phyloP scores from a whole-genome alignment of 768 basidiomycete species.

The Floccularia luteovirens region DNA sequence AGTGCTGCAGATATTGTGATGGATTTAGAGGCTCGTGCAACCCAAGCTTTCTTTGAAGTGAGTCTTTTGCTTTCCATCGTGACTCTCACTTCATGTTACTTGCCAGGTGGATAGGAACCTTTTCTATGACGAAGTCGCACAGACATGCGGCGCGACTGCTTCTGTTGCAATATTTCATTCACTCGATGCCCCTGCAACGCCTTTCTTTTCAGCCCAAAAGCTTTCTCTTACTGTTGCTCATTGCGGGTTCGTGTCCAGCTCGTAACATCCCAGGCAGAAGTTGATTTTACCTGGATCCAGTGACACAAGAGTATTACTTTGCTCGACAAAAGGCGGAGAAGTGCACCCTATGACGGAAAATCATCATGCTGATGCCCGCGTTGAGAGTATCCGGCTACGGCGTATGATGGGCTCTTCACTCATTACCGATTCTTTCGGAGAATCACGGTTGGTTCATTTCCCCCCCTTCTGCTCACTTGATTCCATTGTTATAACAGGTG shows the following conservation, averaged over 20 bases:
- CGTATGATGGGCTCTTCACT: slow-evolving; percentile 86
- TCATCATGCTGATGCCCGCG: slow-evolving; percentile 89
- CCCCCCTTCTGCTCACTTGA: neutral
- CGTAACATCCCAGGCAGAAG: neutral
- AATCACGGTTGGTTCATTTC: slow-evolving; percentile 56
- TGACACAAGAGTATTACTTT: slow-evolving; percentile 85
- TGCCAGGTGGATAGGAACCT: slow-evolving; percentile 68
- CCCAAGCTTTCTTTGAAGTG: slow-evolving; percentile 83
- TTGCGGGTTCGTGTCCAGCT: slow-evolving; percentile 58
- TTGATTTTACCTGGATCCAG: slow-evolving; percentile 26
- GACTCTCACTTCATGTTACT: slow-evolving; percentile 4
- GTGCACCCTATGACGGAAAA: slow-evolving; percentile 88
- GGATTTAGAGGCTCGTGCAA: slow-evolving; percentile 82
- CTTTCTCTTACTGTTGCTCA: slow-evolving; percentile 87
- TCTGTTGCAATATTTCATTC: slow-evolving; percentile 90
- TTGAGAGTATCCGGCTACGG: slow-evolving; percentile 79
- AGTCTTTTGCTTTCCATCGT: slow-evolving; percentile 12
- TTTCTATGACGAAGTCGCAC: slow-evolving; percentile 59
- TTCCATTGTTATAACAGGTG: slow-evolving; percentile 44
- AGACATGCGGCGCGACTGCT: slow-evolving; percentile 82
- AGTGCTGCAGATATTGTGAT: slow-evolving; percentile 31
- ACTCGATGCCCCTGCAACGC: slow-evolving; percentile 68
- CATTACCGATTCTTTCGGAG: slow-evolving; percentile 92
- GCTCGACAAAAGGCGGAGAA: slow-evolving; percentile 61
- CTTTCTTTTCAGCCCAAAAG: slow-evolving; percentile 76